These are phyloP conservation scores for Raffaelea arxii DNA, from an alignment of 2,329 filamentous ascomycete species.

Conservation along the genomic window DNA sequence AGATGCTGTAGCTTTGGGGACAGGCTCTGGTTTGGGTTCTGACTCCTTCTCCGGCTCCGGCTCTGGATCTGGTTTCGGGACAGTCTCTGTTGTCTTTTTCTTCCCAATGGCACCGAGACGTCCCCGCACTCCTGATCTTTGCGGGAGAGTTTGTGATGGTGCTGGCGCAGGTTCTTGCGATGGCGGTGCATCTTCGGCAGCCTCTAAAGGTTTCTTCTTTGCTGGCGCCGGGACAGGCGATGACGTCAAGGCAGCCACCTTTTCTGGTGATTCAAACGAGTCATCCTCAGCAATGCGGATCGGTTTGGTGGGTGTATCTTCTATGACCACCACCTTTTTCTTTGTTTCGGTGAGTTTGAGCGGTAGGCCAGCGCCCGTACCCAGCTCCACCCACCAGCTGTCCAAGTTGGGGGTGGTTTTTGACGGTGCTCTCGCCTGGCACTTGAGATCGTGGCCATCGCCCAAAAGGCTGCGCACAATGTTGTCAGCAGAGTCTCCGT, in stretches of 20 bases:
- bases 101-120: constrained; percentile 13
- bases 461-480: constrained; percentile 35
- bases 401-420: constrained; percentile 23
- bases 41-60: background rate
- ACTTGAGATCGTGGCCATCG: constrained; percentile 19
- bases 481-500: constrained; percentile 18
- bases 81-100: constrained; percentile 35
- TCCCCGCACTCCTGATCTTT: constrained; percentile 4
- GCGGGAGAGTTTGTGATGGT: background rate
- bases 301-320: constrained; percentile 1
- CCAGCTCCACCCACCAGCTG: constrained; percentile 40
- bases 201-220: constrained; percentile 14
- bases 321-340: background rate
- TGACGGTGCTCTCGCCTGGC: constrained; percentile 19
- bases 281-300: constrained; percentile 11
- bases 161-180: background rate
- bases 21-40: background rate
- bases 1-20: background rate
- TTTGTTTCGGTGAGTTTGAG: constrained; percentile 9
- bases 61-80: background rate
- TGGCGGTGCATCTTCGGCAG: background rate
- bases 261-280: constrained; percentile 9
- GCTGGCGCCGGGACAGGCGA: too few species aligned
- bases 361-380: constrained; percentile 17
- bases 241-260: too few species aligned